Conservation (phyloP, 768 basidiomycete genomes). For the Boletellus sp. region DNA sequence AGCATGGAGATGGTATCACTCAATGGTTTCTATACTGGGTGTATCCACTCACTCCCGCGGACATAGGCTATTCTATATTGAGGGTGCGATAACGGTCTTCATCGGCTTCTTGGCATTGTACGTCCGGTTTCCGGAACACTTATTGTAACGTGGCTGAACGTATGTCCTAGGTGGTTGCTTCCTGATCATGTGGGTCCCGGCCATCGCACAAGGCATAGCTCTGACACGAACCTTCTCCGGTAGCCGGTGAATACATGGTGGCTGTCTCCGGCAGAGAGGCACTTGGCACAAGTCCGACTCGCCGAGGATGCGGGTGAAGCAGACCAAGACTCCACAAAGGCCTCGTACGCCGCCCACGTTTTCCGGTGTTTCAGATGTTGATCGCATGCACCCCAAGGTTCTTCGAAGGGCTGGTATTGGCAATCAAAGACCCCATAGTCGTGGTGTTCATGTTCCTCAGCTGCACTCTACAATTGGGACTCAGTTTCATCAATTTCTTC, state of each 20-base stretch:
- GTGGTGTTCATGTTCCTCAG: constrained; percentile 51
- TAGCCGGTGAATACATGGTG: constrained; percentile 63
- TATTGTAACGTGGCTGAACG: neutral
- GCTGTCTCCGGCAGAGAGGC: constrained; percentile 46
- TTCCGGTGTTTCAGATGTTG: neutral
- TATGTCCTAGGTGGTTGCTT: constrained; percentile 44
- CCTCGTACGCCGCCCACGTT: constrained; percentile 39
- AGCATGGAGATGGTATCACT: constrained; percentile 64
- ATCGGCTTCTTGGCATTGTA: constrained; percentile 56
- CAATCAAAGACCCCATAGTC: constrained; percentile 54
- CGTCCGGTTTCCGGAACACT: neutral
- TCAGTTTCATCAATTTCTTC: constrained; percentile 63
- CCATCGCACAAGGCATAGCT: neutral
- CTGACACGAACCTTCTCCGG: neutral
- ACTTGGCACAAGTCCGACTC: constrained; percentile 59
- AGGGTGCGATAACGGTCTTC: constrained; percentile 60
- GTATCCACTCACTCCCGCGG: neutral
- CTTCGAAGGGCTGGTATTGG: constrained; percentile 39
- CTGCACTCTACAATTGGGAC: constrained; percentile 49
- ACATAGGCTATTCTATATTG: constrained; percentile 67
- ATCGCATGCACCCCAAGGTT: constrained; percentile 7
- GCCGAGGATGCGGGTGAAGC: constrained; percentile 69
- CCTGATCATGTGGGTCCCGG: constrained; percentile 52
- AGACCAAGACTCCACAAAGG: constrained; percentile 51
- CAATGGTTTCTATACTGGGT: neutral